These are phyloP conservation scores for Linaria vulgaris DNA, from an alignment of 257 asterid genomes.

Conservation along the genomic window DNA sequence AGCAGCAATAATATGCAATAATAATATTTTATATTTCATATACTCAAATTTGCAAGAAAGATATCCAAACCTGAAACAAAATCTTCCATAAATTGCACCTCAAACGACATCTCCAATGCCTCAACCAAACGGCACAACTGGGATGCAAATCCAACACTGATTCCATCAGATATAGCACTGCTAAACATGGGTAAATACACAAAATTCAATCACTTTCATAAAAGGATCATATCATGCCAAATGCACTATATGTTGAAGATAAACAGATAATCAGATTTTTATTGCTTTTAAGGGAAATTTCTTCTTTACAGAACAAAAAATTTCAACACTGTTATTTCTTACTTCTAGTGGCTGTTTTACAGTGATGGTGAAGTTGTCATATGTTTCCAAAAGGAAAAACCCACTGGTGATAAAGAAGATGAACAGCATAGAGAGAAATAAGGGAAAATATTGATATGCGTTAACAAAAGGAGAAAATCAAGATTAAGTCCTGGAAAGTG, in stretches of 20 bases:
- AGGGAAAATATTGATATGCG: no score
- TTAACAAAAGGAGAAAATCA: no score
- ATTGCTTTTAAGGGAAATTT: no score
- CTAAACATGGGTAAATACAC: slow-evolving; percentile 32
- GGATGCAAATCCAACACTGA: slow-evolving; percentile 72
- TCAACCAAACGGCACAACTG: slow-evolving; percentile 69
- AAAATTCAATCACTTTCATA: slow-evolving; percentile 24
- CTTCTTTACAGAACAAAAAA: neutral
- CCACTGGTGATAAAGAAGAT: neutral
- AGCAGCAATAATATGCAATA: slow-evolving; percentile 9
- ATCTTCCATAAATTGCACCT: slow-evolving; percentile 79
- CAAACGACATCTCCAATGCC: slow-evolving; percentile 66
- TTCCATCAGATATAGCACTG: slow-evolving; percentile 54
- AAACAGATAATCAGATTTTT: neutral
- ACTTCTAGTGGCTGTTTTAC: neutral
- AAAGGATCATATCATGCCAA: slow-evolving; percentile 16
- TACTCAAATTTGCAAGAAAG: slow-evolving; percentile 15
- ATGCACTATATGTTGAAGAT: slow-evolving; percentile 15
- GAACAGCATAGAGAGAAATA: no score
- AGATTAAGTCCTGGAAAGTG: neutral
- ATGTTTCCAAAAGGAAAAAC: slow-evolving; percentile 8
- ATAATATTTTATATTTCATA: slow-evolving; percentile 20
- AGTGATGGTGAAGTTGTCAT: neutral
- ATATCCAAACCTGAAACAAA: slow-evolving; percentile 70
- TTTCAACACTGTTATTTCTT: neutral